Evolutionary conservation across 2,329 filamentous ascomycete genomes (phyloP).

Genomic region (Penicillium sp.): DNA sequence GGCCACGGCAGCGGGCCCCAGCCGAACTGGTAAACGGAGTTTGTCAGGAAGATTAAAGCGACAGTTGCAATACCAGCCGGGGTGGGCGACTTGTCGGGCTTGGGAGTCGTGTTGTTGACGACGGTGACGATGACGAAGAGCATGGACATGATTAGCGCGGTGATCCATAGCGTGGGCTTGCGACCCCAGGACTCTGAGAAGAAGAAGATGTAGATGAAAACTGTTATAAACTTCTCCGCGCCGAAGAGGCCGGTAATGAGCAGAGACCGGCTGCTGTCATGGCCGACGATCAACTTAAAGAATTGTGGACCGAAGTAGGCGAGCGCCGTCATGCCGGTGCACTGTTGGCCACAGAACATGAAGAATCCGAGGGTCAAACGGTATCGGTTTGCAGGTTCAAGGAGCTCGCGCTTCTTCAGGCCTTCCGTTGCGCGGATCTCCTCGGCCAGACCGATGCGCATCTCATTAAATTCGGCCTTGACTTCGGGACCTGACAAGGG

Average conservation of each 20-base stretch:
- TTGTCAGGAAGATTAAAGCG: constrained; percentile 44
- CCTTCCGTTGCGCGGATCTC: constrained; percentile 40
- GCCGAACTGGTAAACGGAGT: constrained; percentile 30
- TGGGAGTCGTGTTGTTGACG: constrained; percentile 43
- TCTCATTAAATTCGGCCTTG: constrained; percentile 42
- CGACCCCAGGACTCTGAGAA: constrained; percentile 50
- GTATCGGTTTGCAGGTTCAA: constrained; percentile 45
- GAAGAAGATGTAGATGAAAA: constrained; percentile 46
- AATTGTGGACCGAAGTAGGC: constrained; percentile 49
- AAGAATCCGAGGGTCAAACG: constrained; percentile 46
- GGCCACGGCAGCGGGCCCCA: constrained; percentile 37
- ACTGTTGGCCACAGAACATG: constrained; percentile 47
- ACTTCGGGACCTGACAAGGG: constrained; percentile 36
- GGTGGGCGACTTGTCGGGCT: constrained; percentile 31
- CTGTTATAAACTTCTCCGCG: constrained; percentile 48
- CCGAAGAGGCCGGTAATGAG: constrained; percentile 50
- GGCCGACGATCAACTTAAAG: constrained; percentile 46
- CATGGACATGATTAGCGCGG: constrained; percentile 47
- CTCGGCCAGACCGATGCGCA: constrained; percentile 22
- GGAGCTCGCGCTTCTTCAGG: constrained; percentile 45
- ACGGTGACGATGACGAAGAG: constrained; percentile 51
- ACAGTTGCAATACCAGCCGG: constrained; percentile 43
- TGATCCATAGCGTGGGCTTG: constrained; percentile 45
- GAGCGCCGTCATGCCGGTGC: constrained; percentile 49
- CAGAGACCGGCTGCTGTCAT: constrained; percentile 41